A percentile compares a stretch with the other conserved stretches of the same genome.
Conservation (phyloP, 345 rosid genomes). For the Schrenkiella parvula region DNA sequence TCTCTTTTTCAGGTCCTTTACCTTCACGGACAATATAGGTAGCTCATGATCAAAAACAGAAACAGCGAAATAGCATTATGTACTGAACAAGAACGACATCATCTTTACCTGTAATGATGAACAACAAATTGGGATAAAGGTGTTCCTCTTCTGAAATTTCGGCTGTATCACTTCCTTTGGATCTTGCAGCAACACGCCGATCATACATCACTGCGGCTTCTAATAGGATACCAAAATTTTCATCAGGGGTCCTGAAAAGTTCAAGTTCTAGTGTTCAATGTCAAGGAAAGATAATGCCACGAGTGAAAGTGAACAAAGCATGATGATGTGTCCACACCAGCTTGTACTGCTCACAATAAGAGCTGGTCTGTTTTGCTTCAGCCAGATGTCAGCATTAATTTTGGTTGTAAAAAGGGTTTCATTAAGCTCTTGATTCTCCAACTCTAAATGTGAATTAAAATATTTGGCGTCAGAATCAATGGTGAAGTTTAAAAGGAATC, state of each 20-base stretch:
- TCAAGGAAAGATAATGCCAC: constrained; percentile 1
- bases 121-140: constrained; percentile 70
- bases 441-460: constrained; percentile 23
- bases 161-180: constrained; percentile 57
- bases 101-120: constrained; percentile 77
- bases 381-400: constrained; percentile 35
- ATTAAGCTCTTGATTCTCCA: constrained; percentile 30
- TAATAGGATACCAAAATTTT: constrained; percentile 86
- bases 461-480: neutral
- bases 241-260: constrained; percentile 89
- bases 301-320: constrained; percentile 15
- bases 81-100: neutral
- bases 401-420: constrained; percentile 65
- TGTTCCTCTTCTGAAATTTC: constrained; percentile 49
- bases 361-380: constrained; percentile 78
- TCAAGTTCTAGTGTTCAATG: constrained; percentile 5
- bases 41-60: neutral
- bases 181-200: constrained; percentile 82
- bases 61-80: neutral
- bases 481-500: constrained; percentile 4
- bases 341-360: constrained; percentile 98
- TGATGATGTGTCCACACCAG: constrained; percentile 53
- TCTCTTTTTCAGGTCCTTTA: constrained; percentile 93
- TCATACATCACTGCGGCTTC: constrained; percentile 99
- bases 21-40: constrained; percentile 41